These are phyloP conservation scores for Fomitopsis betulina DNA, from an alignment of 1,284 basidiomycete genomes.

Conservation along the genomic window DNA sequence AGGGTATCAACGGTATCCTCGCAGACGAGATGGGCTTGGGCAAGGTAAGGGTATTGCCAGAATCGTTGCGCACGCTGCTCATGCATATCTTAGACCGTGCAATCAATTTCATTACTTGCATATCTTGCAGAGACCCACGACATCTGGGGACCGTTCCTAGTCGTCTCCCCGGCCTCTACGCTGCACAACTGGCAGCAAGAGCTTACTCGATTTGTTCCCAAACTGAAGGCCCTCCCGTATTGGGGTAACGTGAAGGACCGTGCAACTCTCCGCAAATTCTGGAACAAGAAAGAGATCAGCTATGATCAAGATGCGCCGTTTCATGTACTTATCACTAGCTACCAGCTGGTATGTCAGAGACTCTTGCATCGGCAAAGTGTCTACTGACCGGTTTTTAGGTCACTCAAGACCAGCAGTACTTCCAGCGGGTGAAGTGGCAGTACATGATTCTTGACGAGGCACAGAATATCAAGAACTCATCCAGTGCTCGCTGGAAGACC, in stretches of 20 bases:
- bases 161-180: constrained; percentile 97
- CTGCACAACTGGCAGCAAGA: constrained; percentile 99
- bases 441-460: constrained; percentile 99
- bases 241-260: constrained; percentile 99
- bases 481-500: constrained; percentile 98
- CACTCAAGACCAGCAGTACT: constrained; percentile 97
- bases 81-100: constrained; percentile 72
- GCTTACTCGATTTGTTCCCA: constrained; percentile 91
- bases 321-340: constrained; percentile 96
- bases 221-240: constrained; percentile 93
- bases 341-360: constrained; percentile 73
- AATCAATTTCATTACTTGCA: constrained; percentile 95
- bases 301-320: constrained; percentile 96
- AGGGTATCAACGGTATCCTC: constrained; percentile 98
- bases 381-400: constrained; percentile 44
- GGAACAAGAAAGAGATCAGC: constrained; percentile 97
- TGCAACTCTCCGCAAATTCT: constrained; percentile 92
- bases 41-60: constrained; percentile 50
- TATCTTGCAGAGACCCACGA: constrained; percentile 97
- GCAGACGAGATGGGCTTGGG: constrained; percentile 99
- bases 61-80: background rate
- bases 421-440: constrained; percentile 98
- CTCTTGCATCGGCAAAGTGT: background rate
- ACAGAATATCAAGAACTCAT: constrained; percentile 99
- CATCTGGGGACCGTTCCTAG: constrained; percentile 99